Evolutionary conservation across 2,329 filamentous ascomycete genomes (phyloP).

Genomic region (Emericellopsis cladophorae): DNA sequence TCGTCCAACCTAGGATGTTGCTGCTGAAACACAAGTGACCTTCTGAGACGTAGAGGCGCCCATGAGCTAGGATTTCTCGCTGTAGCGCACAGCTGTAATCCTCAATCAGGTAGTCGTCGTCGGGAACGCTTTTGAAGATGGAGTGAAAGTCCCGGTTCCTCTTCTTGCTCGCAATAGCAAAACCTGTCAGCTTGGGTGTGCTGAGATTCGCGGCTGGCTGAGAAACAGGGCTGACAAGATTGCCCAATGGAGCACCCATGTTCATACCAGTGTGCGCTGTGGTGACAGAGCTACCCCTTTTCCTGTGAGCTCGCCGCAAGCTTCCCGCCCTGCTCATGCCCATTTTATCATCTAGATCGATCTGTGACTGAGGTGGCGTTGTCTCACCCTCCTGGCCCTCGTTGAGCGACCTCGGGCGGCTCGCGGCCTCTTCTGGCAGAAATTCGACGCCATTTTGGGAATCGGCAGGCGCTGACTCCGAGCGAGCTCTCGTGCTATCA

Average conservation of each 20-base stretch:
- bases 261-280: conserved; percentile 35
- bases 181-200: conserved; percentile 75
- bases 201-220: conserved; percentile 44
- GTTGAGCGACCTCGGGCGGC: conserved; percentile 35
- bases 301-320: conserved; percentile 56
- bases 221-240: conserved; percentile 57
- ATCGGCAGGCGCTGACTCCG: conserved; percentile 48
- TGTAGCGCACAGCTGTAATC: conserved; percentile 97
- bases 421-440: conserved; percentile 19
- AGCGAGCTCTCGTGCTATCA: conserved; percentile 32
- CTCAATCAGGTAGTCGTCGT: conserved; percentile 95
- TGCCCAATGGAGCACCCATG: conserved; percentile 59
- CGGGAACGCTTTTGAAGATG: conserved; percentile 90
- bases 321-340: conserved; percentile 52
- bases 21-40: conserved; percentile 97
- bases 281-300: conserved; percentile 71
- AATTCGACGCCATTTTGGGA: conserved; percentile 13
- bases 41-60: conserved; percentile 89
- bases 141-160: conserved; percentile 91
- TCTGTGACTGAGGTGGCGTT: conserved; percentile 43
- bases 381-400: conserved; percentile 40
- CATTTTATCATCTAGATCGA: conserved; percentile 52
- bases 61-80: conserved; percentile 87
- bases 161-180: conserved; percentile 92
- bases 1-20: conserved; percentile 97